A percentile compares a stretch with the other conserved stretches of the same genome.
These are phyloP conservation scores for Camelina sativa DNA, from an alignment of 345 rosid species.

Conservation along the genomic window DNA sequence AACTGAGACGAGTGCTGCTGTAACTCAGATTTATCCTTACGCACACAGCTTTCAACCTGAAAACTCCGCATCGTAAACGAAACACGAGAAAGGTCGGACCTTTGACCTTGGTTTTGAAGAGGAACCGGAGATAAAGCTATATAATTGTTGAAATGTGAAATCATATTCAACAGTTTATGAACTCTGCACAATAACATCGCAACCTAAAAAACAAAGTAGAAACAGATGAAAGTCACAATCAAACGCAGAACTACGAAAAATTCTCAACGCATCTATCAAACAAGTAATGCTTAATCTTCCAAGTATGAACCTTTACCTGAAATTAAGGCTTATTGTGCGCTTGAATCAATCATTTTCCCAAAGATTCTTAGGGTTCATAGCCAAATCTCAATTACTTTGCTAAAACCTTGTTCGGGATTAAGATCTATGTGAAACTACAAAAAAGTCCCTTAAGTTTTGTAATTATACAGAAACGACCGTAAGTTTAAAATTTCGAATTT, in stretches of 20 bases:
- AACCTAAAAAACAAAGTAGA: conserved; percentile 9
- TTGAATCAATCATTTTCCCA: conserved; percentile 7
- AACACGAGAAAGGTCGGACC: conserved; percentile 44
- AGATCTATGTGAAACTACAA: background rate
- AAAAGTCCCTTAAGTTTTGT: background rate
- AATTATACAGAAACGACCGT: background rate
- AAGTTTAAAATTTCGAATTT: background rate
- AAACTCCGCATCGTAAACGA: conserved; percentile 43
- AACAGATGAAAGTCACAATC: background rate
- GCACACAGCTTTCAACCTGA: conserved; percentile 39
- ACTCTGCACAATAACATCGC: conserved; percentile 50
- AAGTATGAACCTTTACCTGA: background rate
- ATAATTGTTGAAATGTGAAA: conserved; percentile 42
- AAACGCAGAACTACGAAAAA: conserved; percentile 14
- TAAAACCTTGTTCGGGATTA: conserved; percentile 17
- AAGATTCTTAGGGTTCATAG: conserved; percentile 21
- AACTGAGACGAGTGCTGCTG: conserved; percentile 38
- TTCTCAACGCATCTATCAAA: background rate
- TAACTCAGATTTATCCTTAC: conserved; percentile 31
- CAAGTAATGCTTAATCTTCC: background rate
- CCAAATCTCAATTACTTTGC: conserved; percentile 5
- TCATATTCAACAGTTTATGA: conserved; percentile 44
- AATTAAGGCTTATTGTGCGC: background rate
- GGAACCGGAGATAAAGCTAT: conserved; percentile 39
- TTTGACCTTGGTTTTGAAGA: conserved; percentile 39